Conservation (phyloP, 208 protist genomes). For the Lotmaria passim region DNA sequence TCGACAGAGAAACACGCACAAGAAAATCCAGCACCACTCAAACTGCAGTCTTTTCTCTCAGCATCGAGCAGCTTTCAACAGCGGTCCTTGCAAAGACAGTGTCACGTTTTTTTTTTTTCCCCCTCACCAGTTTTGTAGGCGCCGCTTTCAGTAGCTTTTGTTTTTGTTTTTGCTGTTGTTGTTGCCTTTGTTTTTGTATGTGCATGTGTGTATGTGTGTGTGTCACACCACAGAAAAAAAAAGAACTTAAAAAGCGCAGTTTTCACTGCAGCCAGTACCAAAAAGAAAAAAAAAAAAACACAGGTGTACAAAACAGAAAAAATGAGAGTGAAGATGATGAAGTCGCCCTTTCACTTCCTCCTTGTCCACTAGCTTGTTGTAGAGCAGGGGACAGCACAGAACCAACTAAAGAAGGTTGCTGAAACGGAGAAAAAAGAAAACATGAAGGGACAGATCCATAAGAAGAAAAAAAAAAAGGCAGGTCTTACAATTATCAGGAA, state of each 20-base stretch:
- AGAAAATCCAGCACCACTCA: too few species aligned
- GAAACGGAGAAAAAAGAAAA: conserved; percentile 13
- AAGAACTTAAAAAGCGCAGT: too few species aligned
- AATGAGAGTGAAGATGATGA: too few species aligned
- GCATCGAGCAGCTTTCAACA: too few species aligned
- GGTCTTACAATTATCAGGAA: too few species aligned
- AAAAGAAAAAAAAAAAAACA: conserved; percentile 15
- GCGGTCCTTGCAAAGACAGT: too few species aligned
- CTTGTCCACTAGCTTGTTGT: too few species aligned
- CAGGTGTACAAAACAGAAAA: background rate
- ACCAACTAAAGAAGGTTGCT: conserved; percentile 12
- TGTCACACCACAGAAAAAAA: background rate
- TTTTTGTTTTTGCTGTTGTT: conserved; percentile 3
- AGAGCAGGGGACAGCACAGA: background rate
- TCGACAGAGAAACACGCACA: background rate
- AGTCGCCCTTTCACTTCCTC: too few species aligned
- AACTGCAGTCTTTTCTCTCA: too few species aligned
- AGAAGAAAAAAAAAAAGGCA: conserved; percentile 1
- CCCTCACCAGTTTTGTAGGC: too few species aligned
- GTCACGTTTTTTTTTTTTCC: too few species aligned
- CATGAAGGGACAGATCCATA: background rate
- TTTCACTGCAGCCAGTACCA: background rate
- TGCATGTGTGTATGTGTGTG: background rate
- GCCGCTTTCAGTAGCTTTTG: too few species aligned
- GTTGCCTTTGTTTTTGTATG: background rate